Evolutionary conservation across 2,329 filamentous ascomycete species (phyloP).

Genomic region (Aspergillus sp.): DNA sequence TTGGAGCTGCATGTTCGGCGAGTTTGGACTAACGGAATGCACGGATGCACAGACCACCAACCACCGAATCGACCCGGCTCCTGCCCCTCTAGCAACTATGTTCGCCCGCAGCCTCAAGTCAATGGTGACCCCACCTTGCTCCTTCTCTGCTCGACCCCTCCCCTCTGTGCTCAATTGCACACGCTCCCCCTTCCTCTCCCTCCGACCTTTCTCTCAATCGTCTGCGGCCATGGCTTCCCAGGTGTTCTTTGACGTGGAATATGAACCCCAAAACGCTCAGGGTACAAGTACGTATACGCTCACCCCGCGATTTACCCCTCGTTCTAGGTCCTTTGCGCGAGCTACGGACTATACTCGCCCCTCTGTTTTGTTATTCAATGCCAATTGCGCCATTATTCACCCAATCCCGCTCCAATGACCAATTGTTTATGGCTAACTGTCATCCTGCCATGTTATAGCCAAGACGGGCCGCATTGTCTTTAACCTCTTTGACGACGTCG

Average conservation of each 20-base stretch:
- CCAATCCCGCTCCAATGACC: background rate
- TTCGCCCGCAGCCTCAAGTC: constrained; percentile 42
- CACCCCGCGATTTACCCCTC: constrained; percentile 12
- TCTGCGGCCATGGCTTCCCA: constrained; percentile 68
- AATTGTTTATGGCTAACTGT: constrained; percentile 22
- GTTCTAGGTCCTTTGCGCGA: background rate
- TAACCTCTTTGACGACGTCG: constrained; percentile 78
- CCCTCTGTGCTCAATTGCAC: constrained; percentile 34
- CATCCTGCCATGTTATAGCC: constrained; percentile 47
- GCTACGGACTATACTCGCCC: background rate
- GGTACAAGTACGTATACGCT: constrained; percentile 26
- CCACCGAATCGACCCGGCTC: constrained; percentile 26
- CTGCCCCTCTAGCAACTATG: constrained; percentile 41
- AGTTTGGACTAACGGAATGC: constrained; percentile 16
- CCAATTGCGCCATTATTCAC: background rate
- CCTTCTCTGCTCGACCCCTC: constrained; percentile 38
- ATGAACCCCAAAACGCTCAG: constrained; percentile 43
- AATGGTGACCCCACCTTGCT: constrained; percentile 46
- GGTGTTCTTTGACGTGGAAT: constrained; percentile 74
- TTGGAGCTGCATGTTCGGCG: constrained; percentile 18
- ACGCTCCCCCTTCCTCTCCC: constrained; percentile 32
- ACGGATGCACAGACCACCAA: constrained; percentile 14
- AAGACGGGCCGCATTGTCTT: constrained; percentile 82
- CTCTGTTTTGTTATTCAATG: background rate
- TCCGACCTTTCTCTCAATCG: constrained; percentile 61